phyloP scores from a whole-genome alignment of 2,329 filamentous ascomycete genomes.

The Zalaria obscura region DNA sequence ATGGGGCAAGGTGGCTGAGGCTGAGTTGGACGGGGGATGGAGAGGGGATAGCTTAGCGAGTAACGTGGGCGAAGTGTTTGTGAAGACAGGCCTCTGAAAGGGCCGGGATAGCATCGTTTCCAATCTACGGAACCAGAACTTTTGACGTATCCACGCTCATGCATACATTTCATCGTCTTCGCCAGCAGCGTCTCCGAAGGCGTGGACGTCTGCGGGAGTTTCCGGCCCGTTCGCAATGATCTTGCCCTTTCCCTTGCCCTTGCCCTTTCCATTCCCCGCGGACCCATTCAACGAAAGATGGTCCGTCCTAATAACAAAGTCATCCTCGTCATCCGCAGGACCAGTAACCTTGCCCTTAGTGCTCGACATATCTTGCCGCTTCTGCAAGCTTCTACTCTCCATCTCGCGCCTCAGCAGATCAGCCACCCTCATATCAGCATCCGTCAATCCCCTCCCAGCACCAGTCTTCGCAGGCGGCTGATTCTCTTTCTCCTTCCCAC shows the following conservation, averaged over 20 bases:
- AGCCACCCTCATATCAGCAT: slow-evolving; percentile 3
- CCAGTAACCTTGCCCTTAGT: slow-evolving; percentile 17
- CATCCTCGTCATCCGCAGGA: slow-evolving; percentile 20
- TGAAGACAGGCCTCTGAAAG: too few species aligned
- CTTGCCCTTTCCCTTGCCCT: slow-evolving; percentile 21
- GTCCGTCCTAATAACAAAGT: slow-evolving; percentile 26
- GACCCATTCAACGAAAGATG: slow-evolving; percentile 14
- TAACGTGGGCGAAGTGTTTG: too few species aligned
- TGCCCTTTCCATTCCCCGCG: slow-evolving; percentile 16
- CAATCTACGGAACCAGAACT: too few species aligned
- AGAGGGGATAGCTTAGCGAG: too few species aligned
- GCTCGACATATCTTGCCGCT: slow-evolving; percentile 6
- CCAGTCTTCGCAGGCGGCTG: slow-evolving; percentile 7
- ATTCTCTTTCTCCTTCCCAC: slow-evolving; percentile 33
- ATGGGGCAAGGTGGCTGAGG: too few species aligned
- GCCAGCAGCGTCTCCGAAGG: slow-evolving; percentile 24
- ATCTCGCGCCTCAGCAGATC: slow-evolving; percentile 7
- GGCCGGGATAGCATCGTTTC: too few species aligned
- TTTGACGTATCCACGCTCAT: slow-evolving; percentile 6
- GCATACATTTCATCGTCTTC: slow-evolving; percentile 30
- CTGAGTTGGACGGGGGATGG: too few species aligned
- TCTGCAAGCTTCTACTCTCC: slow-evolving; percentile 1
- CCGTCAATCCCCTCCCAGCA: not conserved
- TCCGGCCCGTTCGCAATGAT: slow-evolving; percentile 16
- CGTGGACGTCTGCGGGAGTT: slow-evolving; percentile 14